A percentile compares a stretch with the other conserved stretches of the same genome.
Evolutionary conservation across 306 rosid species (phyloP).

Genomic region (Astragalus glycyphyllos): DNA sequence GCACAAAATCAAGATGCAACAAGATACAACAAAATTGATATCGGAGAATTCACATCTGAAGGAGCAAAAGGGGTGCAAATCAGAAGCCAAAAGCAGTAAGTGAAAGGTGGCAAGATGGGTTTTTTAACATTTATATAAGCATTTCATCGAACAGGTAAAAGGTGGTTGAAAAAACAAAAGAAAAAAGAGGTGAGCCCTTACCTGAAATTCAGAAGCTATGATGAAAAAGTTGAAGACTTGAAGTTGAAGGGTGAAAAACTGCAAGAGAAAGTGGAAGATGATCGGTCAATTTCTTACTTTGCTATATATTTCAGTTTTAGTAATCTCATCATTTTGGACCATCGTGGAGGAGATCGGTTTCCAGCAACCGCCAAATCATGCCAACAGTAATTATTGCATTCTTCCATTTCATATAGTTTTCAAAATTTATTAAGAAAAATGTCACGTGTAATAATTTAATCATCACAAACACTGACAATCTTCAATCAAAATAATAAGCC

Average conservation of each 20-base stretch:
- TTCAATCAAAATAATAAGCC: too few relatives aligned
- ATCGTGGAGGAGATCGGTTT: conserved; percentile 27
- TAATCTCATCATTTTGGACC: conserved; percentile 2
- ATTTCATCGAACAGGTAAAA: conserved; percentile 41
- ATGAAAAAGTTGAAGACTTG: background rate
- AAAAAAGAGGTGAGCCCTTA: conserved; percentile 1
- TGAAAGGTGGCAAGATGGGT: background rate
- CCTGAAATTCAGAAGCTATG: conserved; percentile 30
- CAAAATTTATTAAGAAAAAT: conserved; percentile 1
- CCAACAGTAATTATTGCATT: conserved; percentile 27
- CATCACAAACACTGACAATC: conserved; percentile 16
- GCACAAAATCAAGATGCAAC: conserved; percentile 22
- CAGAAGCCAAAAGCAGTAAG: conserved; percentile 24
- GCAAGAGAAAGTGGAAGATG: conserved; percentile 1
- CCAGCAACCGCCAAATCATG: conserved; percentile 30
- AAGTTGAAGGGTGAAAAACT: background rate
- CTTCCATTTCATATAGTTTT: background rate
- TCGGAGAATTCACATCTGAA: conserved; percentile 19
- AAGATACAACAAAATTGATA: conserved; percentile 18
- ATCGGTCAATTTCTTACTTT: background rate
- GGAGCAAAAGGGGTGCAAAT: background rate
- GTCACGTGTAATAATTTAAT: conserved; percentile 32
- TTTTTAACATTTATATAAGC: conserved; percentile 12
- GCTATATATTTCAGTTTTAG: conserved; percentile 17
- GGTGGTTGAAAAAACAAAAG: background rate